Evolutionary conservation across 805 yeast genomes (phyloP), one percentile per base, ranked within the genome.

Genomic region (Ogataea corticis): DNA sequence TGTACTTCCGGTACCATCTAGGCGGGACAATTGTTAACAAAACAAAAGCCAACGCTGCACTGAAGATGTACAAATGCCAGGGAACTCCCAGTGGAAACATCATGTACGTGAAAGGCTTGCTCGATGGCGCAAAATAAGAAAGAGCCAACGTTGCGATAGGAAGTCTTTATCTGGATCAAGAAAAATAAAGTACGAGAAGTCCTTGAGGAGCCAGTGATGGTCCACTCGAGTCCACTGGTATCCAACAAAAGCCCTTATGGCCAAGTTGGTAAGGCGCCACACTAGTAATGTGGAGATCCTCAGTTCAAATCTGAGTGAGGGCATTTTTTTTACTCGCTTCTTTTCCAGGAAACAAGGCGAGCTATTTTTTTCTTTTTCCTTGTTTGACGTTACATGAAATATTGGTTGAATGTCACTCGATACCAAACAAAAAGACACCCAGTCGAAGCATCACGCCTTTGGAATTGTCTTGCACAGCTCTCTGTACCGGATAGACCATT

Each of bases 211-310:
- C 13, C 13, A 6, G 13, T 7, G n/a, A 11, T 28, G 31, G 13
- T 28, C 14, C 14, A 28, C n/a, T 4, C 6, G 11, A 11, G n/a
- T 11, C 14, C 14, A 4, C 31, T 6, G 31, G 31, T 28, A 4
- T 6, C 11, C 38, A 34, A 23, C 29, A 33, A 13, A 21, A 42
- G 65, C 65, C 61, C 60, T 51, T 58, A 59, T 61, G 64, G 65
- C 65, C 63, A 58, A 61, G 64, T 61, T 59, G 65, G 63, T 61
- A 61, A 61, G 63, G 65, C 65, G 61, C 60, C 62, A 59, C 64
- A 61, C 65, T 61, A 59, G 64, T 61, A 61, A 61, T 61, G 64
- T 59, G 62, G 64, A 56, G 65, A 61, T 59, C 64, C 64, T 59
- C 64, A 57, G 65, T 61, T 61, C 65, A 57, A 61, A 46, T 61